phyloP scores from a whole-genome alignment of 352 stramenopile genomes.

The Phytophthora pini region DNA sequence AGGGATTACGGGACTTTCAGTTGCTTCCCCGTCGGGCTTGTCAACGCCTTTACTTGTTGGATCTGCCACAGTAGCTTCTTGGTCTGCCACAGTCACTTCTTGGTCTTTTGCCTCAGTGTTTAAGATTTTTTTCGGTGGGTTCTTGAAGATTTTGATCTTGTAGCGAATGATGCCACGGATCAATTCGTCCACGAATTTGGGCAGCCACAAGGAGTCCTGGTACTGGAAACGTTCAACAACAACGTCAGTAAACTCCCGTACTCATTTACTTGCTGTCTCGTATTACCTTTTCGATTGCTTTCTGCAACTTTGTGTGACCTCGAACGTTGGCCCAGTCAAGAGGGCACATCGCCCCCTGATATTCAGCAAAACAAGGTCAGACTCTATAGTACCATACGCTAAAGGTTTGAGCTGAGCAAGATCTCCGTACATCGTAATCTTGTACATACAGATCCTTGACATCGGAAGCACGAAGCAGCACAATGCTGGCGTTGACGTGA shows the following conservation, averaged over 20 bases:
- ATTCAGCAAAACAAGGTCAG: neutral
- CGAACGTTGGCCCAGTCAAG: conserved; percentile 69
- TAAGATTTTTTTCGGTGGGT: conserved; percentile 36
- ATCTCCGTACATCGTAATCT: conserved; percentile 61
- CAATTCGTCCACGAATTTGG: conserved; percentile 77
- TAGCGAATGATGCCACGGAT: conserved; percentile 73
- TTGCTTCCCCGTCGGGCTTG: neutral
- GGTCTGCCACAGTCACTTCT: too few species aligned
- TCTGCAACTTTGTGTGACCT: conserved; percentile 51
- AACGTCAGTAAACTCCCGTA: neutral
- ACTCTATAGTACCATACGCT: too few species aligned
- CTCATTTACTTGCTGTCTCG: too few species aligned
- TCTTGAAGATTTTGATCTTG: conserved; percentile 80
- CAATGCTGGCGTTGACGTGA: conserved; percentile 59
- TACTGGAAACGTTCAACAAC: conserved; percentile 31
- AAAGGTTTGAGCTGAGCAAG: too few species aligned
- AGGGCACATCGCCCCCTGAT: conserved; percentile 34
- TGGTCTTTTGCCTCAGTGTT: conserved; percentile 10
- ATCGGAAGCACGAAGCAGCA: conserved; percentile 56
- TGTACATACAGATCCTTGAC: conserved; percentile 67
- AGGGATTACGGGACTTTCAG: neutral
- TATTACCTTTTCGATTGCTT: conserved; percentile 62
- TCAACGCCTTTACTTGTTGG: neutral
- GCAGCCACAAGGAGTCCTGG: conserved; percentile 68
- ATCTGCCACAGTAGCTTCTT: neutral